Conservation (phyloP, 2,329 filamentous ascomycete genomes). For the Botryotinia globosa region DNA sequence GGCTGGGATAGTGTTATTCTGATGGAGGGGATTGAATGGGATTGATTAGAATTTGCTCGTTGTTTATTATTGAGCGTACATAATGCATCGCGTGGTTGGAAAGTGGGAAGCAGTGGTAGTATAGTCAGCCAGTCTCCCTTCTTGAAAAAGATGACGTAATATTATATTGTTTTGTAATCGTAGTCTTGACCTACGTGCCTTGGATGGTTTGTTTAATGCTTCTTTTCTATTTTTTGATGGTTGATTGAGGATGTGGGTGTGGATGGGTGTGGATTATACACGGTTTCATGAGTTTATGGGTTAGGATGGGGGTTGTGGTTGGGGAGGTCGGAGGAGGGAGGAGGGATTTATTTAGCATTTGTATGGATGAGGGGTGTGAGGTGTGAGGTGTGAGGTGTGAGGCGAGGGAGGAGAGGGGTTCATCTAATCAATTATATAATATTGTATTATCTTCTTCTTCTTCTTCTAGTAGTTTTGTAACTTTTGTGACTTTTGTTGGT, state of each 20-base stretch:
- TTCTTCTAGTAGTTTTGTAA: too few relatives aligned
- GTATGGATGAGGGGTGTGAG: too few relatives aligned
- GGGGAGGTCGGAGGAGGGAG: neutral
- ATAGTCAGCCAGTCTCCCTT: neutral
- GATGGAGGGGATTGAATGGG: neutral
- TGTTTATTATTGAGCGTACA: constrained; percentile 4
- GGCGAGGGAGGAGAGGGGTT: too few relatives aligned
- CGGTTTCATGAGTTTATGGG: neutral
- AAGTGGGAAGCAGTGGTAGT: neutral
- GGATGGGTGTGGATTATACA: neutral
- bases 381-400: too few relatives aligned
- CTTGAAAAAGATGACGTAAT: neutral
- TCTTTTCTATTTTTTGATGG: neutral
- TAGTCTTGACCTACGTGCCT: neutral
- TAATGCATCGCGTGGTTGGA: neutral
- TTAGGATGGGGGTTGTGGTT: neutral
- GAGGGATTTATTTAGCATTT: neutral
- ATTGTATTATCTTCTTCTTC: too few relatives aligned
- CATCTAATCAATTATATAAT: too few relatives aligned
- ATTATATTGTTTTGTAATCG: neutral
- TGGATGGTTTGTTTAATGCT: neutral
- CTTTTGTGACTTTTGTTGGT: too few relatives aligned
- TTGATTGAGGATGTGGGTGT: neutral
- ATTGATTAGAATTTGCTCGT: neutral
- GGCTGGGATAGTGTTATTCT: neutral